Conservation (phyloP, 176 grass and related monocot genomes). For the Thinopyrum elongatum region DNA sequence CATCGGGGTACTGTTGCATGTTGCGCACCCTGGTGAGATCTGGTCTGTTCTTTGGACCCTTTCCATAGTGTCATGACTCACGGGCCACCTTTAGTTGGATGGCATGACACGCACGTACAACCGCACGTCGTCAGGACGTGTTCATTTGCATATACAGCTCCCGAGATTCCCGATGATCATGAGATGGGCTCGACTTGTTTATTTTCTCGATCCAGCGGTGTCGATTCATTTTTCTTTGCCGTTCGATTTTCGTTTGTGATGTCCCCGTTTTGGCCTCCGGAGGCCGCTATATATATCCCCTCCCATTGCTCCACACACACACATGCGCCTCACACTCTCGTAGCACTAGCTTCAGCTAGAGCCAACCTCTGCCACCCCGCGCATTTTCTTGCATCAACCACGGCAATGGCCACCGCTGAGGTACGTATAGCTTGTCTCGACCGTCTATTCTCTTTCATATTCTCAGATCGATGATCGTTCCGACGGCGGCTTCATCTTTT, state of each 20-base stretch:
- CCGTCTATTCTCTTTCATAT: not conserved
- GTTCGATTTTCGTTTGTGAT: not conserved
- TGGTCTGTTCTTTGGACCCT: not conserved
- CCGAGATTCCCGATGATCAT: constrained; percentile 39
- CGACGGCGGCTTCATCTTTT: not conserved
- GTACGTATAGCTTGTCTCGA: not conserved
- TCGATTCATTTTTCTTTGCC: not conserved
- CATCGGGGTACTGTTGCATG: not conserved
- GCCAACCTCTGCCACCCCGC: not conserved
- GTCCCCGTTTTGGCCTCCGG: constrained; percentile 33
- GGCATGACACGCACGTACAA: not conserved
- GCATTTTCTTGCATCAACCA: not conserved
- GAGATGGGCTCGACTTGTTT: constrained; percentile 4
- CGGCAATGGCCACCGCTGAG: constrained; percentile 65
- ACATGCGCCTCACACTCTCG: not conserved
- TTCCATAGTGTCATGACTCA: not conserved
- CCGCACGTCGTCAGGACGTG: constrained; percentile 8
- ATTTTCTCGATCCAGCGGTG: not conserved
- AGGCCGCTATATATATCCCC: constrained; percentile 46
- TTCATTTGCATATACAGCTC: constrained; percentile 10
- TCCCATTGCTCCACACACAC: constrained; percentile 31
- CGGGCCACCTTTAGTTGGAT: not conserved
- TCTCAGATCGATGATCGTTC: not conserved
- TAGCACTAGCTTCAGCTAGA: not conserved
- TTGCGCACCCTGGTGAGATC: not conserved